Base-by-base conservation (phyloP, 495 filamentous ascomycete genomes). In the Hypoxylon rickii region DNA sequence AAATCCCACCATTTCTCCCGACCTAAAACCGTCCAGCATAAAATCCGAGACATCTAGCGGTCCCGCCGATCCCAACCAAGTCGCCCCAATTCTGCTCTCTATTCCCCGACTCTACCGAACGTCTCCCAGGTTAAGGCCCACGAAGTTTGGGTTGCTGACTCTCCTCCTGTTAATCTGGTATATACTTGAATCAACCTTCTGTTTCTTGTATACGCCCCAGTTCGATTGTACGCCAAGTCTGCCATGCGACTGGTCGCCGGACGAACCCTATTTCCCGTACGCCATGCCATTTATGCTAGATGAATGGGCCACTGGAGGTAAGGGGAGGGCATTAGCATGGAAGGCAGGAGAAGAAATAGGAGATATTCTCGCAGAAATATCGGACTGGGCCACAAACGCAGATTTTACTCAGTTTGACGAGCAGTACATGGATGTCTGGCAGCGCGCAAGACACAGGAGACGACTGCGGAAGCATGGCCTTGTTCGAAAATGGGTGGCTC, bases 101-200 rank as follows among this genome's bases (percentile, higher is more conserved):
- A 53, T 89, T 17, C 88, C 87, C 16, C 76, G 73, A 1, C 72
- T 90, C 2, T 89, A 81, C 76, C 68, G 61, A 38, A 72, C 70
- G 47, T 62, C 73, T 1, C 72, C 76, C 0, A 61, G 45, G 15
- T 75, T 80, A 34, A 79, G 76, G 8, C 77, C 82, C 16, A 90
- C 87, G 4, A 75, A 73, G 26, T 58, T 89, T 0, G 86, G 86
- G 11, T 69, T 83, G 51, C 41, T 78, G 3, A 54, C 74, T 7
- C 53, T 84, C 10, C 39, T 83, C 3, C 60, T 78, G 6, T 65
- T 76, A 3, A 46, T 71, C 17, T 88, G 85, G 82, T 85, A 80
- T 44, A 55, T 81, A 24, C 70, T 77, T 11, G 88, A 92, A 61
- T 78, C 77, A 0, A 69, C 73, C 8, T 83, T 86, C 77, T 85